A percentile compares a stretch with the other conserved stretches of the same genome.
Evolutionary conservation across 805 yeast species (phyloP).

Genomic region (Yarrowia keelungensis): DNA sequence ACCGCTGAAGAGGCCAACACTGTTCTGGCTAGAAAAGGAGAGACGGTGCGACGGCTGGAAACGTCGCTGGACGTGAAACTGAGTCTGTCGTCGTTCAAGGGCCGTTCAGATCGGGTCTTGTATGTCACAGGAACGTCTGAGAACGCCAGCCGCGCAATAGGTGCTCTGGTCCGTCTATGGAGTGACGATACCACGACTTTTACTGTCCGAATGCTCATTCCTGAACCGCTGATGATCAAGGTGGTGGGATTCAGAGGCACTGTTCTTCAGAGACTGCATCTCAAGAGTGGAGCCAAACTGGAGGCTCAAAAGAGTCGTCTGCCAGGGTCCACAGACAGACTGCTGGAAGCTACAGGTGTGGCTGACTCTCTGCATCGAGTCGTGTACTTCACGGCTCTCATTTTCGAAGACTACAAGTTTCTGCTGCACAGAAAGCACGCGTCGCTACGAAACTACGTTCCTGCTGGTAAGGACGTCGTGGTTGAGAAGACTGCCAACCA

Average conservation of each 20-base stretch:
- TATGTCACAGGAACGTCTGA: slow-evolving; percentile 10
- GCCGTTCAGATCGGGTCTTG: neutral
- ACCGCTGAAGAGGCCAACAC: neutral
- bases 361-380: slow-evolving; percentile 5
- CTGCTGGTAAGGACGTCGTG: slow-evolving; percentile 3
- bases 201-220: slow-evolving; percentile 8
- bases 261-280: neutral
- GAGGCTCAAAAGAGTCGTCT: slow-evolving; percentile 9
- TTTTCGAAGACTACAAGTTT: slow-evolving; percentile 26
- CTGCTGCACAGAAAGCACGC: neutral
- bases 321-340: slow-evolving; percentile 1
- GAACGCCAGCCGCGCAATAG: slow-evolving; percentile 17
- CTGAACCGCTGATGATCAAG: slow-evolving; percentile 19
- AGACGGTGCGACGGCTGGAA: slow-evolving; percentile 10
- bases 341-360: slow-evolving; percentile 9
- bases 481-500: neutral
- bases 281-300: slow-evolving; percentile 16
- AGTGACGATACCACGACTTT: neutral
- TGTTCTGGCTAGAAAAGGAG: slow-evolving; percentile 5
- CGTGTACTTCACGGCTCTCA: slow-evolving; percentile 10
- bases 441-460: slow-evolving; percentile 1
- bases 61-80: slow-evolving; percentile 3
- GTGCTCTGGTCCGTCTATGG: slow-evolving; percentile 10
- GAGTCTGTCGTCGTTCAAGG: slow-evolving; percentile 13
- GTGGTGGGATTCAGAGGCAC: slow-evolving; percentile 13